These are phyloP conservation scores for Colletotrichum tamarilloi DNA, from an alignment of 2,329 filamentous ascomycete species.

Conservation along the genomic window DNA sequence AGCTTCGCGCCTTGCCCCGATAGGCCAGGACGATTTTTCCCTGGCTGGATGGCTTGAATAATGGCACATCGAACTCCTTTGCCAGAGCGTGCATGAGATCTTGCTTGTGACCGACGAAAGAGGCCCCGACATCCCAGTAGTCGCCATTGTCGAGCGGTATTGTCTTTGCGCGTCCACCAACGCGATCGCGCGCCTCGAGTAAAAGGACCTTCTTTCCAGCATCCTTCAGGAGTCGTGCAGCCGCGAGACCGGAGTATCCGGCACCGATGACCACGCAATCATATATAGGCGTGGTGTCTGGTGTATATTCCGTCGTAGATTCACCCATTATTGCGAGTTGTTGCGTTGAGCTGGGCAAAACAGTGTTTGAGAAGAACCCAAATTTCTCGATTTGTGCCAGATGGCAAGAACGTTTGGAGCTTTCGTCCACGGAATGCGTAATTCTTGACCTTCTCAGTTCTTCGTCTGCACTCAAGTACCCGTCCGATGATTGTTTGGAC, in stretches of 20 bases:
- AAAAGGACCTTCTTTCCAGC: conserved; percentile 23
- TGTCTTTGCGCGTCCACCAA: conserved; percentile 33
- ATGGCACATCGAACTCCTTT: conserved; percentile 21
- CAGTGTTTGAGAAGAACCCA: not conserved
- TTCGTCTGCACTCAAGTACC: not conserved
- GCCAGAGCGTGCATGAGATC: conserved; percentile 30
- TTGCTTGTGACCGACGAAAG: conserved; percentile 38
- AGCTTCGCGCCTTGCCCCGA: conserved; percentile 24
- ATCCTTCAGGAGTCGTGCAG: conserved; percentile 27
- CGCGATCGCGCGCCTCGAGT: conserved; percentile 33
- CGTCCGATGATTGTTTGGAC: not conserved
- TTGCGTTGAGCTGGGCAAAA: not conserved
- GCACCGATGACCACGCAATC: conserved; percentile 35
- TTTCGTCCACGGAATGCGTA: not conserved
- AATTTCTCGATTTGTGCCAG: not conserved
- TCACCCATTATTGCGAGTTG: not conserved
- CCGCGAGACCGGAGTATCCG: conserved; percentile 29
- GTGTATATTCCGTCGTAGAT: not conserved
- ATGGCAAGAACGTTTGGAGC: not conserved
- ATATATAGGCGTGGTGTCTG: conserved; percentile 3
- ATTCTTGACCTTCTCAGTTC: not conserved
- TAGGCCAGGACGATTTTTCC: conserved; percentile 32
- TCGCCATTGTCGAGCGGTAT: conserved; percentile 23
- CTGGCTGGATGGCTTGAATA: conserved; percentile 2
- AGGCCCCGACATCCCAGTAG: conserved; percentile 38